These are phyloP conservation scores for Panaeolus cyanescens DNA, from an alignment of 768 basidiomycete species.

Conservation along the genomic window DNA sequence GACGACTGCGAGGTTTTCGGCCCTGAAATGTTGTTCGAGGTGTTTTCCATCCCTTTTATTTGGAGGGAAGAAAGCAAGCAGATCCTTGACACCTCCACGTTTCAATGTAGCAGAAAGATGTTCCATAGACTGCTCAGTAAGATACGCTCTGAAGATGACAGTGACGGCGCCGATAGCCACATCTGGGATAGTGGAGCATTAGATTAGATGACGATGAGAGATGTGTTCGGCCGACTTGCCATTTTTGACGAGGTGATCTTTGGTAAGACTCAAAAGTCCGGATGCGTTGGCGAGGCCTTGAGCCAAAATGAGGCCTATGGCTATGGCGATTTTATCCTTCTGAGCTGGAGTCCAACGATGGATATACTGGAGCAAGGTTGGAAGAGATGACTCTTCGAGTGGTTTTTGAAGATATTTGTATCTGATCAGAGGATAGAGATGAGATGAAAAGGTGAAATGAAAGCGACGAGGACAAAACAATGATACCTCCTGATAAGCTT, in stretches of 20 bases:
- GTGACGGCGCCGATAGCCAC: slow-evolving; percentile 78
- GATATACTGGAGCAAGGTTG: slow-evolving; percentile 84
- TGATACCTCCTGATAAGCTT: slow-evolving; percentile 91
- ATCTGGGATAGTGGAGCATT: slow-evolving; percentile 43
- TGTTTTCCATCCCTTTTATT: slow-evolving; percentile 74
- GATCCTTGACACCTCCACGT: slow-evolving; percentile 82
- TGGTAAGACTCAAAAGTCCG: slow-evolving; percentile 81
- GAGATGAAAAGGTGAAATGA: slow-evolving; percentile 7
- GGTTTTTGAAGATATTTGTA: slow-evolving; percentile 99
- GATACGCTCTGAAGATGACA: slow-evolving; percentile 78
- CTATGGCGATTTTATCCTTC: slow-evolving; percentile 81
- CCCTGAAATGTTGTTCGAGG: slow-evolving; percentile 87
- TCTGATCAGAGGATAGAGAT: slow-evolving; percentile 40
- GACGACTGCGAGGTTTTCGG: slow-evolving; percentile 72
- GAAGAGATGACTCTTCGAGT: slow-evolving; percentile 83
- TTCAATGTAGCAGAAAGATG: slow-evolving; percentile 83
- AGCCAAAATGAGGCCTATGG: slow-evolving; percentile 80
- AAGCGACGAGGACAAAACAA: background rate
- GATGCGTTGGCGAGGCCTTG: slow-evolving; percentile 80
- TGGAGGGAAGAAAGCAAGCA: slow-evolving; percentile 84
- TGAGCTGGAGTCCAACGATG: slow-evolving; percentile 79
- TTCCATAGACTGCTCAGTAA: slow-evolving; percentile 85
- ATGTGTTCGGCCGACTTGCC: slow-evolving; percentile 42
- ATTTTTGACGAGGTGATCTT: slow-evolving; percentile 96
- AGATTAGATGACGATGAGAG: slow-evolving; percentile 2